Base-by-base conservation (phyloP, 1,284 basidiomycete species). In the Trichosporon ovoides region DNA sequence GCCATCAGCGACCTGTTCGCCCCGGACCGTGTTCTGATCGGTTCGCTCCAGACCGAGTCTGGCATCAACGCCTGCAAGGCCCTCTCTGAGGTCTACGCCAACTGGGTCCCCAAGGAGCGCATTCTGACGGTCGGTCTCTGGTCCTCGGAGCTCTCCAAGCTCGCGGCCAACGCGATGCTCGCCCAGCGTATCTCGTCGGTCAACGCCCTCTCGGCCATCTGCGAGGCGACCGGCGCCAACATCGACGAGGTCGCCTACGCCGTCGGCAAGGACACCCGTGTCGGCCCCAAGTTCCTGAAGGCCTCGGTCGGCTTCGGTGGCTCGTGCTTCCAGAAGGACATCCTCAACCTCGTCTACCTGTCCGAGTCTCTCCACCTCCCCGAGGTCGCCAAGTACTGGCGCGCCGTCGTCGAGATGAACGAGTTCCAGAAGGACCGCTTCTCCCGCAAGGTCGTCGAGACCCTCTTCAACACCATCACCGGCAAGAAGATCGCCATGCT, bases 241-340 rank as follows among this genome's bases (percentile, higher is more conserved):
- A 92, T 99, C 59, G 92, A 97, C 78, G 96, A 98, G 80, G 95
- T 98, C 64, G 87, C 96, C 2, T 84, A 90, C 73, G 94, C 96
- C 11, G 88, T 97, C 72, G 95, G 95, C 33, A 87, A 87, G 68
- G 96, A 99, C 79, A 83, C 85, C 22, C 91, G 96, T 65, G 84
- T 99, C 58, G 96, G 96, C 4, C 84, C 91, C 71, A 95, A 91
- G 77, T 99, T 98, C 85, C 82, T 98, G 71, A 92, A 91, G 77
- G 81, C 81, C 11, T 82, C 81, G 19, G 81, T 83, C 60, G 74
- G 95, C n/a, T 98, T 98, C 70, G 95, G 95, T 66, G 95, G 95
- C 35, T 93, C 89, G 36, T 99, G 96, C 81, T 99, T 99, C 89
- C 93, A 97, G 80, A 96, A 96, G 79, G 95, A 98, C 77, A 98